Conservation (phyloP, 805 yeast species). For the Cyberlindnera sargentensis region DNA sequence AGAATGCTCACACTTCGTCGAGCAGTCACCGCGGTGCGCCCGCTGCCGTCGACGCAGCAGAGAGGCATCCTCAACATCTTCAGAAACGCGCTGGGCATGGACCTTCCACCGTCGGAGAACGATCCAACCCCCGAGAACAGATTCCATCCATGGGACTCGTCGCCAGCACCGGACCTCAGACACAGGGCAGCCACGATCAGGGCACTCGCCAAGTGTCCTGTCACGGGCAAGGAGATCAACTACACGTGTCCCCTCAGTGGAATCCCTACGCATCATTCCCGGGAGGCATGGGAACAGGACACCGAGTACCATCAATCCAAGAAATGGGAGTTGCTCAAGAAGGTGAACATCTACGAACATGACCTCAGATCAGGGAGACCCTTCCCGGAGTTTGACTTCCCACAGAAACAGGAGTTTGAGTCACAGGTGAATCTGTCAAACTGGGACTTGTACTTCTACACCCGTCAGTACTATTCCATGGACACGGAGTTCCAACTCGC, state of each 20-base stretch:
- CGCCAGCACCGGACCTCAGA: conserved; percentile 82
- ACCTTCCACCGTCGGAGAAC: conserved; percentile 56
- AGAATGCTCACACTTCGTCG: no score
- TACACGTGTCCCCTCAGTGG: conserved; percentile 92
- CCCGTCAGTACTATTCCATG: conserved; percentile 91
- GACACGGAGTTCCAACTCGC: conserved; percentile 95
- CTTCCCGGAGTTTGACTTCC: conserved; percentile 94
- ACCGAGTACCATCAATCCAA: conserved; percentile 58
- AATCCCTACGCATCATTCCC: conserved; percentile 90
- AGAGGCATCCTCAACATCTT: conserved; percentile 30
- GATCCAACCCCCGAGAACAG: conserved; percentile 67
- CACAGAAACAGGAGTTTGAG: conserved; percentile 70
- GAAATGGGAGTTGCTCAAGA: conserved; percentile 67
- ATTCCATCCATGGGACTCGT: conserved; percentile 86
- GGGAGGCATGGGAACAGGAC: conserved; percentile 85
- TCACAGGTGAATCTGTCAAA: conserved; percentile 65
- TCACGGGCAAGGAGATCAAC: conserved; percentile 70
- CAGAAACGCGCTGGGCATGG: conserved; percentile 47
- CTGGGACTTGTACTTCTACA: conserved; percentile 93
- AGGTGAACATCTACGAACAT: conserved; percentile 90
- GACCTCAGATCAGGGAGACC: conserved; percentile 90
- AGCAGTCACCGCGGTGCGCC: no score
- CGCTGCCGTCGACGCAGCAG: neutral
- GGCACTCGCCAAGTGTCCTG: conserved; percentile 86
- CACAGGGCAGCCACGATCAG: conserved; percentile 88